Conservation (phyloP, 1,139 yeast genomes). For the Lodderomyces beijingensis region DNA sequence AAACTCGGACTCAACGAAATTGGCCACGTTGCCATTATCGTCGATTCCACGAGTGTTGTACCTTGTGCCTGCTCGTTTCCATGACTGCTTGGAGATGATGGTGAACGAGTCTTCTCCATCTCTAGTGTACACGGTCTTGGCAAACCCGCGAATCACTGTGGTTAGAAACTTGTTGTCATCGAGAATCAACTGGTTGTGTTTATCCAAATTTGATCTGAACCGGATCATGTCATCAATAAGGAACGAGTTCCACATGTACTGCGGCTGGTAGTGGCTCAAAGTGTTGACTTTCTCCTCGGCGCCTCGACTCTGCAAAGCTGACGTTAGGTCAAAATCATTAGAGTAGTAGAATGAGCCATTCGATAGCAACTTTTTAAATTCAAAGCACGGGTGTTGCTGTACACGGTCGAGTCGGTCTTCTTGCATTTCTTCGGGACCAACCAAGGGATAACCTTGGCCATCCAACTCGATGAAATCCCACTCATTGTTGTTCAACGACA, state of each 20-base stretch:
- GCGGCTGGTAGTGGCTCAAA: conserved; percentile 61
- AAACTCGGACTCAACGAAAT: conserved; percentile 92
- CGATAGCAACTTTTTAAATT: conserved; percentile 67
- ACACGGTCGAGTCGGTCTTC: conserved; percentile 21
- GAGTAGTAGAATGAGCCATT: conserved; percentile 93
- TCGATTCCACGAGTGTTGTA: conserved; percentile 93
- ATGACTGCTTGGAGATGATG: conserved; percentile 85
- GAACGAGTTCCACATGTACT: conserved; percentile 96
- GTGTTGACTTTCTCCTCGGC: conserved; percentile 25
- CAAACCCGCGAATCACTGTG: conserved; percentile 91
- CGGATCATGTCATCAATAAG: conserved; percentile 79
- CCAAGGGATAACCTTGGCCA: conserved; percentile 56
- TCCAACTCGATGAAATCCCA: conserved; percentile 79
- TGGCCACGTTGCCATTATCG: conserved; percentile 93
- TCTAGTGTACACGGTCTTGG: conserved; percentile 61
- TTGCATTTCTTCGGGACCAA: conserved; percentile 14
- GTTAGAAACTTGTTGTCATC: conserved; percentile 81
- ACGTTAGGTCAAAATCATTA: conserved; percentile 86
- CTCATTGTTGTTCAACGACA: conserved; percentile 61
- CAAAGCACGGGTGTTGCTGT: conserved; percentile 79
- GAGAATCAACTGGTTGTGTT: conserved; percentile 50
- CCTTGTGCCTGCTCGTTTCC: conserved; percentile 95
- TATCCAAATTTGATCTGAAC: conserved; percentile 68
- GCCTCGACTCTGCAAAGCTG: conserved; percentile 72
- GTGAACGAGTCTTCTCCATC: conserved; percentile 55